phyloP scores from a whole-genome alignment of 78 protist genomes.

The Protostelium mycophagum region DNA sequence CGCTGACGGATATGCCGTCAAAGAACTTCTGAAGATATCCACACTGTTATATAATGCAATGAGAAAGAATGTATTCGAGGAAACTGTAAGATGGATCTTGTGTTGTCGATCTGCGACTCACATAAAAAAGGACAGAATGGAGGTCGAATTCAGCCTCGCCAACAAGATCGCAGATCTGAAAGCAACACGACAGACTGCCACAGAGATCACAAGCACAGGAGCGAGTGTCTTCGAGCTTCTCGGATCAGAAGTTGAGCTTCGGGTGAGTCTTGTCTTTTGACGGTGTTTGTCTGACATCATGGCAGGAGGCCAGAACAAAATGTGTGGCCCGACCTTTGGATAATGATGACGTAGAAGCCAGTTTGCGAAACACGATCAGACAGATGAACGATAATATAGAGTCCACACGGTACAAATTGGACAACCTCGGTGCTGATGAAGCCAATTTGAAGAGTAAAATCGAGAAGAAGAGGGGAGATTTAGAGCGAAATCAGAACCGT shows the following conservation, averaged over 20 bases:
- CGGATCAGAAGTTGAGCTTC: neutral
- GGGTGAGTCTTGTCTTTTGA: neutral
- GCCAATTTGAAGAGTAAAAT: conserved; percentile 34
- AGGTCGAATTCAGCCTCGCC: neutral
- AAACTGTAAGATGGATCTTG: neutral
- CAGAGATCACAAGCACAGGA: neutral
- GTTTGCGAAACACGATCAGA: neutral
- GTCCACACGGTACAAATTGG: neutral
- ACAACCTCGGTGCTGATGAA: conserved; percentile 24
- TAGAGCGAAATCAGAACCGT: conserved; percentile 59
- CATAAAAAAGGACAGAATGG: neutral
- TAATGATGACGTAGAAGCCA: neutral
- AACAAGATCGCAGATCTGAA: neutral
- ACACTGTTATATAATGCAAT: conserved; percentile 13
- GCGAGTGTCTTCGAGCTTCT: neutral
- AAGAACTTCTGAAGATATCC: conserved; percentile 62
- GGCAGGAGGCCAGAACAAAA: neutral
- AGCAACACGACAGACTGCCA: neutral
- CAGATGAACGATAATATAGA: conserved; percentile 6
- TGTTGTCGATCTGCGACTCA: neutral
- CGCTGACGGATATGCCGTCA: conserved; percentile 74
- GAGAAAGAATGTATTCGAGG: neutral
- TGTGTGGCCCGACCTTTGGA: neutral
- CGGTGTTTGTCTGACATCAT: neutral
- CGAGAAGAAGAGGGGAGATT: conserved; percentile 54